Conservation (phyloP, 2,329 filamentous ascomycete species). For the Talaromyces amestolkiae region DNA sequence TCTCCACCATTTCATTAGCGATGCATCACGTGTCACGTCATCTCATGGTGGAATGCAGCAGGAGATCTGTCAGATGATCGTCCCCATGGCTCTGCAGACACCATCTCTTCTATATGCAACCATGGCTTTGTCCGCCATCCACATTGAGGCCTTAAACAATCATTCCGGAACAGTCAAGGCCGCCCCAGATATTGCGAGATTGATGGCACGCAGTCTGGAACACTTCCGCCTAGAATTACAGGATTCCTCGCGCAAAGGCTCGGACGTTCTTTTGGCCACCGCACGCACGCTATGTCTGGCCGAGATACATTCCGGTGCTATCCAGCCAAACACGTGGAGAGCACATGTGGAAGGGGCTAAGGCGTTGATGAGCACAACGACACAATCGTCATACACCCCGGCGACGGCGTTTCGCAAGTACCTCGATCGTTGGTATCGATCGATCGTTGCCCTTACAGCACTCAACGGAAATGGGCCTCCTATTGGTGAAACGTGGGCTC, state of each 20-base stretch:
- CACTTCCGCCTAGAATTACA: conserved; percentile 43
- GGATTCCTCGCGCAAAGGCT: conserved; percentile 30
- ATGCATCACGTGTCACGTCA: conserved; percentile 43
- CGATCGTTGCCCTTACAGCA: conserved; percentile 43
- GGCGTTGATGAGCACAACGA: conserved; percentile 35
- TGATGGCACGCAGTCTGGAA: conserved; percentile 43
- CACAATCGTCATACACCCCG: conserved; percentile 25
- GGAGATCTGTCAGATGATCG: conserved; percentile 43
- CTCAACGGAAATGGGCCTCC: conserved; percentile 40
- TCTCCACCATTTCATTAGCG: conserved; percentile 42
- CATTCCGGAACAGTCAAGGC: conserved; percentile 38
- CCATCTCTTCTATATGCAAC: conserved; percentile 45
- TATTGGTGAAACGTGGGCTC: conserved; percentile 29
- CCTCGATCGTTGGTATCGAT: conserved; percentile 42
- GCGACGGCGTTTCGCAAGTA: conserved; percentile 37
- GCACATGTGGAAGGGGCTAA: conserved; percentile 44
- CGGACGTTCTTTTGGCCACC: conserved; percentile 41
- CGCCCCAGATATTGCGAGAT: conserved; percentile 36
- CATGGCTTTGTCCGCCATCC: conserved; percentile 44
- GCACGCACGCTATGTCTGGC: conserved; percentile 44
- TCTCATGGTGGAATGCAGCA: conserved; percentile 42
- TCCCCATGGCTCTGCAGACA: conserved; percentile 46
- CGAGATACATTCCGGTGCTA: conserved; percentile 43
- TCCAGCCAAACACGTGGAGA: conserved; percentile 43
- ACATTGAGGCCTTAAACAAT: conserved; percentile 39